Percentiles rank a stretch among this genome's conserved stretches.
phyloP scores from a whole-genome alignment of 2,329 filamentous ascomycete species.

The Lasiodiplodia gonubiensis region DNA sequence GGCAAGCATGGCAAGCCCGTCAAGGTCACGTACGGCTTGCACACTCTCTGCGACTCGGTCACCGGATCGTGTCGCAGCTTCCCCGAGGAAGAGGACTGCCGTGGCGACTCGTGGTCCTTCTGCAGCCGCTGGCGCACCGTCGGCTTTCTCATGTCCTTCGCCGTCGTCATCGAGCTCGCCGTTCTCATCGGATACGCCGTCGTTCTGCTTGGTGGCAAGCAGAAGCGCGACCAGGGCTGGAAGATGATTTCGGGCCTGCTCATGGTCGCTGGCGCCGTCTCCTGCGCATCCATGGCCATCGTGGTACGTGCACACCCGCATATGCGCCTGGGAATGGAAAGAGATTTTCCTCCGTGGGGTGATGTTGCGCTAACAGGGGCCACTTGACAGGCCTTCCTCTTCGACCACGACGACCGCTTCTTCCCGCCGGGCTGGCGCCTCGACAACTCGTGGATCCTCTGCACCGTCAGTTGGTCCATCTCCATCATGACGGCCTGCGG shows the following conservation, averaged over 20 bases:
- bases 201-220: constrained; percentile 77
- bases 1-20: constrained; percentile 39
- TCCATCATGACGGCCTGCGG: constrained; percentile 60
- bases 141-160: constrained; percentile 85
- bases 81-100: constrained; percentile 71
- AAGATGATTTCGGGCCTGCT: constrained; percentile 73
- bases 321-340: neutral
- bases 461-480: constrained; percentile 64
- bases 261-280: constrained; percentile 67
- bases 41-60: constrained; percentile 77
- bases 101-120: constrained; percentile 72
- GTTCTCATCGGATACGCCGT: constrained; percentile 80
- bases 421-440: constrained; percentile 76
- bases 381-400: constrained; percentile 72
- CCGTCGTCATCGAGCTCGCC: constrained; percentile 80
- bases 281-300: constrained; percentile 79
- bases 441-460: constrained; percentile 77
- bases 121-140: constrained; percentile 91
- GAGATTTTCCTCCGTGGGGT: neutral
- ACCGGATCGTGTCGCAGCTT: constrained; percentile 69
- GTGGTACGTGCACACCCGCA: constrained; percentile 66
- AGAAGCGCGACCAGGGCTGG: constrained; percentile 83
- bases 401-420: constrained; percentile 83
- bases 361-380: neutral
- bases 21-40: constrained; percentile 69